These are phyloP conservation scores for Stipa capillata DNA, from an alignment of 176 grass and related monocot genomes.

Conservation along the genomic window DNA sequence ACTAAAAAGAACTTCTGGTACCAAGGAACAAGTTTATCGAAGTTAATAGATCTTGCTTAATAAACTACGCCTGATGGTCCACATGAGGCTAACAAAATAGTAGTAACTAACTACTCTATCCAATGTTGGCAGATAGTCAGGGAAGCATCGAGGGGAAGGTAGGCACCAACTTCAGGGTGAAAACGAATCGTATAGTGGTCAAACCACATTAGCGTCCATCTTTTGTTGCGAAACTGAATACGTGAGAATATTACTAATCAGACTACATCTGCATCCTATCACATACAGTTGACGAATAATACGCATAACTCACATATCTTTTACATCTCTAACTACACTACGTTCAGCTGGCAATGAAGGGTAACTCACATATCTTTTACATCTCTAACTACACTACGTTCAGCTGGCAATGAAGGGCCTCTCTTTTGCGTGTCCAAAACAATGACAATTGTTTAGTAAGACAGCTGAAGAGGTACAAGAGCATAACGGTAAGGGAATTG, in stretches of 20 bases:
- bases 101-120: not conserved
- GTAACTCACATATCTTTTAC: not conserved
- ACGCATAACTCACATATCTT: not conserved
- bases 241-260: too few relatives aligned
- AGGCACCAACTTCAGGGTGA: too few relatives aligned
- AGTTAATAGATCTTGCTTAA: too few relatives aligned
- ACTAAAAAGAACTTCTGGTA: too few relatives aligned
- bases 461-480: not conserved
- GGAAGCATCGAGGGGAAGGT: not conserved
- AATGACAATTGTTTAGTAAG: not conserved
- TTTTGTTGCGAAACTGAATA: too few relatives aligned
- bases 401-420: not conserved
- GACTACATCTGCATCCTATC: too few relatives aligned
- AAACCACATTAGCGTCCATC: too few relatives aligned
- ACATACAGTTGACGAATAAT: too few relatives aligned
- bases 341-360: not conserved
- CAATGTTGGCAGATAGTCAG: not conserved
- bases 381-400: not conserved
- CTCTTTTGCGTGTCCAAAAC: not conserved
- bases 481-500: not conserved
- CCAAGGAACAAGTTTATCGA: too few relatives aligned
- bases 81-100: too few relatives aligned
- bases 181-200: too few relatives aligned
- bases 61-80: too few relatives aligned
- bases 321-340: not conserved